Evolutionary conservation across 179 eudicot species (phyloP), one percentile per base, ranked within the genome.

Genomic region (Silene coronaria): DNA sequence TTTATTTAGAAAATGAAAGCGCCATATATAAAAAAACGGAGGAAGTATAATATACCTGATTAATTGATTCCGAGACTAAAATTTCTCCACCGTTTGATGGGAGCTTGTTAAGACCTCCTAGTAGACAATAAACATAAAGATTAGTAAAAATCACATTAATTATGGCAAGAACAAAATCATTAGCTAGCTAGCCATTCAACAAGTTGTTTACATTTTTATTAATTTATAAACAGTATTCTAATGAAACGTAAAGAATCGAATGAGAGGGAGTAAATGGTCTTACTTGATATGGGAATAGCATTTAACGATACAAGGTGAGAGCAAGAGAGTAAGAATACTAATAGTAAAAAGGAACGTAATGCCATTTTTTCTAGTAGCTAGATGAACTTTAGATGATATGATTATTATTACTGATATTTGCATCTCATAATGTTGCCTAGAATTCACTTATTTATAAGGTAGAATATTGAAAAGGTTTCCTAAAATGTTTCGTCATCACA

Each of bases 271-370:
- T 1, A 6, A 6, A 24, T 19, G 53, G 38, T n/a, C 27, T 67
- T 88, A 88, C 89, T 79, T 70, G 91, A 70, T 21, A 77, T 28
- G 22, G 87, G 78, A 66, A 80, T 76, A 45, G 86, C 81, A 61
- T 73, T 76, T 38, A 83, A 79, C 30, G 83, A 65, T 58, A 88
- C 48, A 19, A 83, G 77, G 62, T 34, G 75, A 74, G 86, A 82
- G 73, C 81, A 79, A 83, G 77, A 77, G n/a, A 84, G 78, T 55
- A 80, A 12, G 80, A 83, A 14, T 62, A 78, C 67, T 22, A 80
- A 62, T 27, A 66, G 59, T 14, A 30, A 71, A 80, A 78, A 70
- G 12, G 67, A n/a, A n/a, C 55, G 77, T 21, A 48, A 67, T 14
- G 67, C 78, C 88, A 83, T 83, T 30, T 77, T 23, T 24, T 22